Evolutionary conservation across 1,284 basidiomycete species (phyloP), one percentile per base, ranked within the genome.

Genomic region (Cryptococcus hybrid): DNA sequence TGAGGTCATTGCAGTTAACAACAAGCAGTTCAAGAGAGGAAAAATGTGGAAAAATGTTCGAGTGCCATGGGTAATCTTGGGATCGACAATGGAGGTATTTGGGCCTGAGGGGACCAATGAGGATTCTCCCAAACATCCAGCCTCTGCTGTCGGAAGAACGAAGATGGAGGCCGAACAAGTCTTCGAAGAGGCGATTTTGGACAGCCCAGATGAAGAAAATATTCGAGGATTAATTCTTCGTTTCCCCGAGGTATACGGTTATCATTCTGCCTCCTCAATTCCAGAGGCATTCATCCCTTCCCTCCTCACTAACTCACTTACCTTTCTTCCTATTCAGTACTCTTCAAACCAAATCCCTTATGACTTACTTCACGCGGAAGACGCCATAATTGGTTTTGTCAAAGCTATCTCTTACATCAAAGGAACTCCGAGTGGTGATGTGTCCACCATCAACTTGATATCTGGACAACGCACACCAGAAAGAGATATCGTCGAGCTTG

Each of bases 171-270:
- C 67, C 6, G 74, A 78, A 53, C 51, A 59, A 13, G 64, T 57
- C 1, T 48, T 75, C 5, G 60, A 66, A 13, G 47, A 48, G 40
- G 54, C 48, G 18, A 48, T 51, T 18, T 18, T 18, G 18, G 18
- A 18, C 15, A 39, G 30, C 9, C 24, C 15, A n/a, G 37, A 15
- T 38, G 18, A 44, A 13, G 18, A 42, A 52, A 24, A 40, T 34
- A 13, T 47, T 35, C 38, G 30, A 52, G 63, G 50, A 4, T 60
- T 56, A n/a, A 67, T 77, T 35, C 49, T 77, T 7, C 68, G 77
- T 8, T 68, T 75, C 39, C 58, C 67, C n/a, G 68, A 73, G 12
- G 59, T 78, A 9, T 79, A 77, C 54, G 77, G 77, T 11, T 71
- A 68, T 49, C 55, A 60, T 0, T 63, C 65, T 7, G 9, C 49